Conservation (phyloP, 2,329 filamentous ascomycete genomes). For the Alternaria gansuensis region DNA sequence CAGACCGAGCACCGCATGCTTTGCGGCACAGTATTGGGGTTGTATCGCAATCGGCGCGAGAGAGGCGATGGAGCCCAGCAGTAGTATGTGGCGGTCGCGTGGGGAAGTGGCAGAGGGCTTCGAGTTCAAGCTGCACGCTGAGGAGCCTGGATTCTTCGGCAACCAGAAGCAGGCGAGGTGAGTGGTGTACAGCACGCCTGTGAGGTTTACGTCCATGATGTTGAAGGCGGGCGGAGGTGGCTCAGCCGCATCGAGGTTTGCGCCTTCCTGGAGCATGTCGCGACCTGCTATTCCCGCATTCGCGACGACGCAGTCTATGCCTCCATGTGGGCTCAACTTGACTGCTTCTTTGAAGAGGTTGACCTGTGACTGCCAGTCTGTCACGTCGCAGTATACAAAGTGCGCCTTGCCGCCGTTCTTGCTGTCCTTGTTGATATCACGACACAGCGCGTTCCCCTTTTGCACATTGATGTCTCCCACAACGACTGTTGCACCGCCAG, state of each 20-base stretch:
- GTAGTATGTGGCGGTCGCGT: conserved; percentile 67
- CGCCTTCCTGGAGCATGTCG: conserved; percentile 59
- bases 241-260: conserved; percentile 56
- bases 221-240: conserved; percentile 62
- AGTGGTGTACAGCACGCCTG: conserved; percentile 70
- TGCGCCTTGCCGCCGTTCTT: conserved; percentile 59
- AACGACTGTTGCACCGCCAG: conserved; percentile 64
- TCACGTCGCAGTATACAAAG: conserved; percentile 71
- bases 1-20: conserved; percentile 72
- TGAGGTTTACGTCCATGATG: conserved; percentile 70
- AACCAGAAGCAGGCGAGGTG: conserved; percentile 71
- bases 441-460: conserved; percentile 64
- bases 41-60: conserved; percentile 54
- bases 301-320: conserved; percentile 70
- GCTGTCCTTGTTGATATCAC: conserved; percentile 57
- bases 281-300: conserved; percentile 69
- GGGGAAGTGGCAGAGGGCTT: conserved; percentile 36
- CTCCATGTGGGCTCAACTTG: conserved; percentile 62
- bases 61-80: conserved; percentile 70
- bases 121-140: conserved; percentile 43
- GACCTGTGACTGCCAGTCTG: conserved; percentile 70
- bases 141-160: conserved; percentile 59
- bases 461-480: conserved; percentile 69
- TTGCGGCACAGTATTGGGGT: conserved; percentile 67
- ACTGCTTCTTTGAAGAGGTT: conserved; percentile 68